Evolutionary conservation across 176 grass and related monocot species (phyloP).

Genomic region (Tillandsia fasciculata): DNA sequence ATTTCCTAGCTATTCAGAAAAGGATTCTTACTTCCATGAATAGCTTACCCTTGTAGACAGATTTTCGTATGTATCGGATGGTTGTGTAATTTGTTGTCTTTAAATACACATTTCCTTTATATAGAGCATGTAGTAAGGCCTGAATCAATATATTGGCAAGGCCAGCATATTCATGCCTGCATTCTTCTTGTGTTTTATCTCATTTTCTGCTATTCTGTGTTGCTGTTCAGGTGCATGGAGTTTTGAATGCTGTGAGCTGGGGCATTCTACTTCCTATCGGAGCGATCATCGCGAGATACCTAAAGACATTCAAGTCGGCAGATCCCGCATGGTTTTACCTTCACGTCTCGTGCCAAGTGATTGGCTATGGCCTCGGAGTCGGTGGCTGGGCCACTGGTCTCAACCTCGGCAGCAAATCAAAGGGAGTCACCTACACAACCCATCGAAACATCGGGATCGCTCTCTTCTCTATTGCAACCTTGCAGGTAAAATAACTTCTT

Average conservation of each 20-base stretch:
- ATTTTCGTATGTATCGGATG: too few relatives aligned
- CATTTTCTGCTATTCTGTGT: not conserved
- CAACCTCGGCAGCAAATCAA: slow-evolving; percentile 43
- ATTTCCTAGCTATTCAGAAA: not conserved
- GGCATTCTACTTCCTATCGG: slow-evolving; percentile 59
- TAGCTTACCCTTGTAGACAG: too few relatives aligned
- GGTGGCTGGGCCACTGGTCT: slow-evolving; percentile 62
- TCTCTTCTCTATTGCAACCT: slow-evolving; percentile 33
- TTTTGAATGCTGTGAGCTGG: slow-evolving; percentile 66
- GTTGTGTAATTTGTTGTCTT: too few relatives aligned
- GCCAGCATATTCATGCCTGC: not conserved
- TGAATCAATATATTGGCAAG: not conserved
- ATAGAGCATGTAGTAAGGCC: too few relatives aligned
- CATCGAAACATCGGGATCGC: slow-evolving; percentile 51
- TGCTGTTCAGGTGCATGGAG: slow-evolving; percentile 40
- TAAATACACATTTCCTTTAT: too few relatives aligned
- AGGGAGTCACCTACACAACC: slow-evolving; percentile 30
- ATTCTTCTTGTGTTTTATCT: not conserved
- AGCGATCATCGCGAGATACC: slow-evolving; percentile 47
- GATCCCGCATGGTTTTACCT: slow-evolving; percentile 78
- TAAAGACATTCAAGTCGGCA: slow-evolving; percentile 52
- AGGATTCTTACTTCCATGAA: too few relatives aligned
- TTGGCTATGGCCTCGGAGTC: slow-evolving; percentile 46
- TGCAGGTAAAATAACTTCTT: slow-evolving; percentile 28
- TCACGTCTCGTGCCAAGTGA: slow-evolving; percentile 46